Evolutionary conservation across 2,329 filamentous ascomycete species (phyloP), one percentile per base, ranked within the genome.

Genomic region (Phialophora tarda): DNA sequence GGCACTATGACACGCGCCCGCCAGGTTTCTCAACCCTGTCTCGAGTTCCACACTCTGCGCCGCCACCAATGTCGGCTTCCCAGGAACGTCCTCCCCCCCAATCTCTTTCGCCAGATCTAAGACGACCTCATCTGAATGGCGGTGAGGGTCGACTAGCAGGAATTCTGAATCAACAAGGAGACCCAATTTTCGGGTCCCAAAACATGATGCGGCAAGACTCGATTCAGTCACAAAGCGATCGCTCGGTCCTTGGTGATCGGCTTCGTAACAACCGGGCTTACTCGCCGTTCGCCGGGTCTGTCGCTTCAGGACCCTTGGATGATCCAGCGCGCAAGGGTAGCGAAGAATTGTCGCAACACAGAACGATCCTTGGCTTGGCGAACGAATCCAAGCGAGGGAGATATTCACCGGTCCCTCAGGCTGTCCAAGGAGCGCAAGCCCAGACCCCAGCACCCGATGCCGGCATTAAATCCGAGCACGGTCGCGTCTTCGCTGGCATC

Each of bases 401-500:
- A 57, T 85, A 92, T 47, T 97, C 94, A 8, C 94, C 94, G 1
- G 82, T 97, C 17, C 94, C 94, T 0, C 94, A 97, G 77, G 93
- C 94, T 24, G 93, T 97, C 0, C 93, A 97, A 75, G 94, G 94
- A 24, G 93, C 91, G 1, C 93, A 97, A 76, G 88, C 89, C 17
- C 91, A 93, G 73, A 86, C 91, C 47, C 85, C 91, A 61, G 91
- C 91, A 3, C 91, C 92, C 5, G 93, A 97, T 76, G 91, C 92
- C 11, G 91, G 91, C 51, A 96, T 97, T 75, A 97, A 97, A 82
- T 96, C 89, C 75, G 94, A 97, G 76, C 93, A 97, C 76, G 93
- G 93, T 30, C 89, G 92, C 69, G 96, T 97, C 84, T 97, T 97
- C 79, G 92, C 92, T 21, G 94, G 94, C n/a, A 92, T 98, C 71